Conservation (phyloP, 495 filamentous ascomycete species). For the Penicillium cinerascens region DNA sequence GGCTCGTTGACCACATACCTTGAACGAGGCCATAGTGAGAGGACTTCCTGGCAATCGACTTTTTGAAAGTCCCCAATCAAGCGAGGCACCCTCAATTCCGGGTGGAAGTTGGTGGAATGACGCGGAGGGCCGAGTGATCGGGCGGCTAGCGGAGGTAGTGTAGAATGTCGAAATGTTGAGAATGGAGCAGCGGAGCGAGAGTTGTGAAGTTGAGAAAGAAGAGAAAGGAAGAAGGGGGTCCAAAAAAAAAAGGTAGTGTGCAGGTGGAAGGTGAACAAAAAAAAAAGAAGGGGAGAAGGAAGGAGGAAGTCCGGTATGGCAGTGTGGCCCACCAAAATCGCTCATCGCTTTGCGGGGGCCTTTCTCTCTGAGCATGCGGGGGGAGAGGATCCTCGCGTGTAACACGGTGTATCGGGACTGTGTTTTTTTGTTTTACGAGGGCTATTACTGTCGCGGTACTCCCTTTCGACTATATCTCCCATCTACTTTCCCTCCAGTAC, state of each 20-base stretch:
- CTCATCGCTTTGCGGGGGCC: slow-evolving; percentile 32
- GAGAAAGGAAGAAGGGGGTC: slow-evolving; percentile 13
- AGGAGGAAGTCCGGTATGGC: slow-evolving; percentile 20
- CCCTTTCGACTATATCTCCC: background rate
- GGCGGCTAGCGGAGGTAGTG: slow-evolving; percentile 9
- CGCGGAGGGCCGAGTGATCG: slow-evolving; percentile 11
- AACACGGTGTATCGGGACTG: slow-evolving; percentile 7
- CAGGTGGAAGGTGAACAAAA: slow-evolving; percentile 11
- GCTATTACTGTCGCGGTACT: background rate
- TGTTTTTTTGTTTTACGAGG: background rate
- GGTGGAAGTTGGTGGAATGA: slow-evolving; percentile 22
- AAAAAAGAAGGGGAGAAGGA: slow-evolving; percentile 22
- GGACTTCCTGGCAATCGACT: slow-evolving; percentile 32
- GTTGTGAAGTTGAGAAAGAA: slow-evolving; percentile 5
- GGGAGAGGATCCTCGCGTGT: slow-evolving; percentile 28
- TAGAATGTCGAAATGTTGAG: background rate
- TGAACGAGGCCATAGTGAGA: slow-evolving; percentile 46
- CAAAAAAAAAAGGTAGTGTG: slow-evolving; percentile 4
- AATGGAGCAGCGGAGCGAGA: slow-evolving; percentile 1
- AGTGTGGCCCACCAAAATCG: slow-evolving; percentile 30
- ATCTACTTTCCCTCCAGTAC: background rate
- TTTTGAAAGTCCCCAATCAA: slow-evolving; percentile 32
- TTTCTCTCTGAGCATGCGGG: slow-evolving; percentile 36
- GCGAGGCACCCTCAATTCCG: slow-evolving; percentile 25
- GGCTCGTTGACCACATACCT: slow-evolving; percentile 24